Conservation (phyloP, 2,329 filamentous ascomycete species). For the Simplicillium aogashimaense region DNA sequence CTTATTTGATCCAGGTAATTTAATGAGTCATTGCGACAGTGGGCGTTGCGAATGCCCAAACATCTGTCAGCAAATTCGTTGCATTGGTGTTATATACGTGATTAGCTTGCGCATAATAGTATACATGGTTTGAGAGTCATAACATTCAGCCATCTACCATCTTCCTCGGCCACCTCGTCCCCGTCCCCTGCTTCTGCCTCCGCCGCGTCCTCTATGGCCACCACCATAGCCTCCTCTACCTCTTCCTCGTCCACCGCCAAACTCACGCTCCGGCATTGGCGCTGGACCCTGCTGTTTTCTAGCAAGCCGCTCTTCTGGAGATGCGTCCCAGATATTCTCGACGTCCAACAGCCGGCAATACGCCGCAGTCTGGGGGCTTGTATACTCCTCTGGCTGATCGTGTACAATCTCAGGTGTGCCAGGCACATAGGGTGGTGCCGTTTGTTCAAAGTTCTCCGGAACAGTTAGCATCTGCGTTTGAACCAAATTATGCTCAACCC, state of each 20-base stretch:
- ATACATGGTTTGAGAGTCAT: background rate
- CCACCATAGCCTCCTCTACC: conserved; percentile 25
- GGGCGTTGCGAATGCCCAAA: too few relatives aligned
- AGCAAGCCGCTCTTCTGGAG: conserved; percentile 56
- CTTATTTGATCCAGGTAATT: too few relatives aligned
- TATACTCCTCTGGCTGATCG: conserved; percentile 69
- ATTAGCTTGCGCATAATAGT: too few relatives aligned
- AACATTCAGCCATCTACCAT: background rate
- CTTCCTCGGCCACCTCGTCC: conserved; percentile 11
- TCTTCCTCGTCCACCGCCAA: conserved; percentile 20
- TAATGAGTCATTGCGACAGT: too few relatives aligned
- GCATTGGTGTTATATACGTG: too few relatives aligned
- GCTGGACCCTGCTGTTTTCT: conserved; percentile 50
- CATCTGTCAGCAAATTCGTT: too few relatives aligned
- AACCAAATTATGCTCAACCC: conserved; percentile 73
- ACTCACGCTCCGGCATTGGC: conserved; percentile 21
- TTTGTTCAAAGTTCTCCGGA: conserved; percentile 68
- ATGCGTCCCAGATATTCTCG: conserved; percentile 63
- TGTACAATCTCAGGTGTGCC: conserved; percentile 44
- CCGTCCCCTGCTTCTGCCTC: conserved; percentile 18
- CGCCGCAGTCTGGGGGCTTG: conserved; percentile 71
- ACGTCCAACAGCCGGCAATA: conserved; percentile 76
- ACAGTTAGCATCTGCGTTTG: conserved; percentile 51
- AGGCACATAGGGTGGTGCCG: conserved; percentile 61
- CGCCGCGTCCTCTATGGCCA: conserved; percentile 24